A percentile compares a stretch with the other conserved stretches of the same genome.
Conservation (phyloP, 2,329 filamentous ascomycete genomes). For the Simplicillium aogashimaense region DNA sequence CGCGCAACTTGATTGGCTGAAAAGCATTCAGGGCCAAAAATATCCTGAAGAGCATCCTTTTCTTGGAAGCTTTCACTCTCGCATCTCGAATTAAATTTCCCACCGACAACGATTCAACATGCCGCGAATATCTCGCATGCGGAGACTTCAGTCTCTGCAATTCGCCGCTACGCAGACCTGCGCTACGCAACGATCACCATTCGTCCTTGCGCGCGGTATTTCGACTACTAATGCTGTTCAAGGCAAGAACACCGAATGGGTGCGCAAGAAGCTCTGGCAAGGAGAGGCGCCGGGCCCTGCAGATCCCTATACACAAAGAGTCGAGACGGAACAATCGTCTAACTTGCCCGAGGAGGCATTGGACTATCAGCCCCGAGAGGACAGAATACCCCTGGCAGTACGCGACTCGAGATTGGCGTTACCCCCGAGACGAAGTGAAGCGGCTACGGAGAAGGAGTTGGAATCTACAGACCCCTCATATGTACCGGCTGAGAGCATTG, state of each 20-base stretch:
- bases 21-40: constrained; percentile 4
- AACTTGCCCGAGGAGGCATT: constrained; percentile 21
- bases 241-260: constrained; percentile 24
- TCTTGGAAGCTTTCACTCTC: not conserved
- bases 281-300: constrained; percentile 26
- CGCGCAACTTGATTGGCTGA: constrained; percentile 4
- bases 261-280: constrained; percentile 30
- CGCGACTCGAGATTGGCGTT: constrained; percentile 19
- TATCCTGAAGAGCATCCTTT: constrained; percentile 1
- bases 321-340: constrained; percentile 15
- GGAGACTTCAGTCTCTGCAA: constrained; percentile 21
- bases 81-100: not conserved
- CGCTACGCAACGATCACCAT: constrained; percentile 12
- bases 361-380: constrained; percentile 9
- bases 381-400: constrained; percentile 15
- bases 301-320: constrained; percentile 26
- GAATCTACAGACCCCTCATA: constrained; percentile 27
- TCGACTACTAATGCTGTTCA: constrained; percentile 22
- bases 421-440: constrained; percentile 22
- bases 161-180: constrained; percentile 13
- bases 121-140: constrained; percentile 30
- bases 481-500: constrained; percentile 32
- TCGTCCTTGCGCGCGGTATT: constrained; percentile 17
- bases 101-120: constrained; percentile 16
- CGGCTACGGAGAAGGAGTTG: constrained; percentile 19